These are phyloP conservation scores for Plantago major DNA, from an alignment of 257 asterid genomes.

Conservation along the genomic window DNA sequence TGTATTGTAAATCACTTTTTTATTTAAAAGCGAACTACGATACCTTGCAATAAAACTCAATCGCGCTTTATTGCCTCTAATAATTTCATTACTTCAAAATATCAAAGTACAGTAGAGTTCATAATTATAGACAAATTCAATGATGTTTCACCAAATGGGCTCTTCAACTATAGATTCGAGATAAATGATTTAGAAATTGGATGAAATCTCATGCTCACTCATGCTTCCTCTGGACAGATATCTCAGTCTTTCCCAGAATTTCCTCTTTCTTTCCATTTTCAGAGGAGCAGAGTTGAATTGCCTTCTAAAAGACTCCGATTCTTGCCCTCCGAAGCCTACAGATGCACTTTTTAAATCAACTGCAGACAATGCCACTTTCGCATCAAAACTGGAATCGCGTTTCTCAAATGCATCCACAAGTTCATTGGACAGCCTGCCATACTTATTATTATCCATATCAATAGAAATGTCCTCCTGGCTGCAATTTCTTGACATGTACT, in stretches of 20 bases:
- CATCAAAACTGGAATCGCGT: slow-evolving; percentile 30
- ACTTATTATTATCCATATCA: slow-evolving; percentile 38
- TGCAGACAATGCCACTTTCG: slow-evolving; percentile 35
- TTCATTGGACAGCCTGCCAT: slow-evolving; percentile 36
- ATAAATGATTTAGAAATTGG: slow-evolving; percentile 17
- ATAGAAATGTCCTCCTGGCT: slow-evolving; percentile 54
- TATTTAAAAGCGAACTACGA: too few species aligned
- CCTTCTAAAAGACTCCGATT: slow-evolving; percentile 70
- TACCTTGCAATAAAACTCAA: too few species aligned
- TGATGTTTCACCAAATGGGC: too few species aligned
- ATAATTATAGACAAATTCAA: too few species aligned
- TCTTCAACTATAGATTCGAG: not conserved
- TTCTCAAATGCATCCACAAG: slow-evolving; percentile 35
- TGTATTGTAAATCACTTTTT: too few species aligned
- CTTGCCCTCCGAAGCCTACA: slow-evolving; percentile 35
- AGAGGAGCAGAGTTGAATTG: slow-evolving; percentile 82
- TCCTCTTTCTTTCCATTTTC: slow-evolving; percentile 42
- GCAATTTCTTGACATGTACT: slow-evolving; percentile 45
- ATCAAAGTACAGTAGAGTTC: too few species aligned
- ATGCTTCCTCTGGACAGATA: slow-evolving; percentile 65
- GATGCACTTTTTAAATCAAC: slow-evolving; percentile 44
- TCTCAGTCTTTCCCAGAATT: slow-evolving; percentile 66
- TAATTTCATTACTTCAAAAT: too few species aligned
- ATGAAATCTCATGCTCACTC: slow-evolving; percentile 64
- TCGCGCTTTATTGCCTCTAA: too few species aligned